Percentiles rank a stretch among this genome's conserved stretches.
Conservation (phyloP, 495 filamentous ascomycete genomes). For the Neurospora sp. region DNA sequence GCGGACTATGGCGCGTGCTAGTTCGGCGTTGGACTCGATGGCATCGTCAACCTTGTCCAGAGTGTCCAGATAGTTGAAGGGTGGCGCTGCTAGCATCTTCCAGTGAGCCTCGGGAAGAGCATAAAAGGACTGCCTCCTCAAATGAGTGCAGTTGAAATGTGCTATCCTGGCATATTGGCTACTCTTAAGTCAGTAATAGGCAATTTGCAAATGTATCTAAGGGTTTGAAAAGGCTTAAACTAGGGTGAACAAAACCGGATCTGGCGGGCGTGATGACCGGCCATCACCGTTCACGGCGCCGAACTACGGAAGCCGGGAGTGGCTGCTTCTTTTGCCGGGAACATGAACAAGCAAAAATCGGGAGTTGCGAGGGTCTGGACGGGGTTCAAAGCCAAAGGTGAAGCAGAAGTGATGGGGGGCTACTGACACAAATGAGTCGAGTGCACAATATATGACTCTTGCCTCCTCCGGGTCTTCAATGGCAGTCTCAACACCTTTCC, state of each 20-base stretch:
- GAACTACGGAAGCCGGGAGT: not conserved
- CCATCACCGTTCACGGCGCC: not conserved
- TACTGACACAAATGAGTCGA: conserved; percentile 82
- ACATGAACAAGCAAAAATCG: not conserved
- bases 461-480: conserved; percentile 66
- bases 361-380: not conserved
- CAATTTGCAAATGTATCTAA: not conserved
- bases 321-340: not conserved
- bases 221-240: not conserved
- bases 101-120: conserved; percentile 75
- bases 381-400: not conserved
- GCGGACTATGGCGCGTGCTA: conserved; percentile 65
- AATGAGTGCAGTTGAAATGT: conserved; percentile 81
- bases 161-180: conserved; percentile 78
- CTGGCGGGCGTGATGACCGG: not conserved
- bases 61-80: conserved; percentile 71
- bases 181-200: conserved; percentile 2
- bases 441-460: conserved; percentile 59
- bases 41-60: conserved; percentile 73
- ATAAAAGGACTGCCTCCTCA: conserved; percentile 83
- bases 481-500: conserved; percentile 50
- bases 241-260: not conserved
- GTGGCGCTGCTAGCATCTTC: conserved; percentile 65
- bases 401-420: not conserved
- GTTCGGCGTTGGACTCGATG: conserved; percentile 78